A percentile compares a stretch with the other conserved stretches of the same genome.
These are phyloP conservation scores for Vachellia collinsii DNA, from an alignment of 306 rosid genomes.

Conservation along the genomic window DNA sequence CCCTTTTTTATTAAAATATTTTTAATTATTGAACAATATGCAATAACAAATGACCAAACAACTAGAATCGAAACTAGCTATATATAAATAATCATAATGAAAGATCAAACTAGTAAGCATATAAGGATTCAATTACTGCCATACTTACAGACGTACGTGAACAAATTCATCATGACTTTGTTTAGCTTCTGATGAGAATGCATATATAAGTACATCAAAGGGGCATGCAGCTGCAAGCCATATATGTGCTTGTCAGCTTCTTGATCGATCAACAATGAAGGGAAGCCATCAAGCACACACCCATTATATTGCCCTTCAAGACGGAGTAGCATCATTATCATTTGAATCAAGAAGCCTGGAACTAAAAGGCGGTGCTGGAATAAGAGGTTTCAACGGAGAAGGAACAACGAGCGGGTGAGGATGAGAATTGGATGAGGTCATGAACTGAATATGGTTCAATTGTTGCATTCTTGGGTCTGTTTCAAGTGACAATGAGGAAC, in stretches of 20 bases:
- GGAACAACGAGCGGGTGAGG: constrained; percentile 36
- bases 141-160: constrained; percentile 34
- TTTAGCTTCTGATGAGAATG: constrained; percentile 9
- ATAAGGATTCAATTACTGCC: constrained; percentile 31
- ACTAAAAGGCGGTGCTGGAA: constrained; percentile 41
- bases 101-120: neutral
- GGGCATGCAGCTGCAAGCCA: neutral
- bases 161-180: constrained; percentile 27
- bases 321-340: constrained; percentile 32
- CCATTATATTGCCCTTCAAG: constrained; percentile 33
- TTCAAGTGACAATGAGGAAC: constrained; percentile 40
- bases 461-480: constrained; percentile 41
- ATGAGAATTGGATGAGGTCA: constrained; percentile 48
- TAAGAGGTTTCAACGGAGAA: constrained; percentile 51
- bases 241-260: constrained; percentile 17
- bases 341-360: constrained; percentile 50
- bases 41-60: neutral
- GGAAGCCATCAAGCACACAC: neutral
- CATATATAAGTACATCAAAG: constrained; percentile 14
- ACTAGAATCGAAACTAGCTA: neutral
- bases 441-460: constrained; percentile 58
- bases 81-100: neutral
- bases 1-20: neutral
- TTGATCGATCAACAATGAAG: neutral
- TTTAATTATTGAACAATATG: neutral